Evolutionary conservation across 2,329 filamentous ascomycete genomes (phyloP).

Genomic region (Penicillium freii): DNA sequence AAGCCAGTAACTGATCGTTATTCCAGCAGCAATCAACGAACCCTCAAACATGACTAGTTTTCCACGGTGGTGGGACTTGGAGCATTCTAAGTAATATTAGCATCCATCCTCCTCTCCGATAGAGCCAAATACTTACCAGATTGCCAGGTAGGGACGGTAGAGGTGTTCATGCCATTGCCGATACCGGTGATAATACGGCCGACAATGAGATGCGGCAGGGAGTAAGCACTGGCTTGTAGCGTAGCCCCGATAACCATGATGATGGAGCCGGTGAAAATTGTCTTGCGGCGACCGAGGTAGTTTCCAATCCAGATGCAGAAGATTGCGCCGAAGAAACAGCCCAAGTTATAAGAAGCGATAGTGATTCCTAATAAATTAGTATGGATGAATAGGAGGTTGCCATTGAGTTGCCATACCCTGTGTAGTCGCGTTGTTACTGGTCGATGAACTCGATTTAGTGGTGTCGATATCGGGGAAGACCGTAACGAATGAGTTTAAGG

Average conservation of each 20-base stretch:
- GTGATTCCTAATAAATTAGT: constrained; percentile 35
- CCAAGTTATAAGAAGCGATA: constrained; percentile 48
- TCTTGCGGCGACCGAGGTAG: constrained; percentile 50
- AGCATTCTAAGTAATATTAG: constrained; percentile 38
- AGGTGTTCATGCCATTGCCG: constrained; percentile 54
- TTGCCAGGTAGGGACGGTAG: constrained; percentile 54
- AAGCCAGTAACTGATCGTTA: constrained; percentile 50
- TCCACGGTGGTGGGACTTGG: constrained; percentile 49
- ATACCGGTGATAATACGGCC: constrained; percentile 53
- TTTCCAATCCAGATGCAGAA: constrained; percentile 54
- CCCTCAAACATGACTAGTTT: constrained; percentile 53
- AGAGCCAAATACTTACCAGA: constrained; percentile 18
- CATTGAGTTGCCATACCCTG: constrained; percentile 13
- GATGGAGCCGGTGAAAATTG: constrained; percentile 50
- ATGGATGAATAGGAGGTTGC: background rate
- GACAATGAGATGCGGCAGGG: constrained; percentile 51
- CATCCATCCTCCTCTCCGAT: rapidly evolving
- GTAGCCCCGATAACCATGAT: constrained; percentile 53
- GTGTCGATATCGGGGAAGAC: constrained; percentile 57
- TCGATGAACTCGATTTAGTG: constrained; percentile 23
- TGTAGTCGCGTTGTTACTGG: constrained; percentile 50
- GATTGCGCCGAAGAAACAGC: constrained; percentile 52
- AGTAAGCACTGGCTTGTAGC: constrained; percentile 49
- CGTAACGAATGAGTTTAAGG: constrained; percentile 60
- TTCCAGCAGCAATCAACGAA: constrained; percentile 48